These are phyloP conservation scores for Naegleria fowleri DNA, from an alignment of 208 protist genomes.

Conservation along the genomic window DNA sequence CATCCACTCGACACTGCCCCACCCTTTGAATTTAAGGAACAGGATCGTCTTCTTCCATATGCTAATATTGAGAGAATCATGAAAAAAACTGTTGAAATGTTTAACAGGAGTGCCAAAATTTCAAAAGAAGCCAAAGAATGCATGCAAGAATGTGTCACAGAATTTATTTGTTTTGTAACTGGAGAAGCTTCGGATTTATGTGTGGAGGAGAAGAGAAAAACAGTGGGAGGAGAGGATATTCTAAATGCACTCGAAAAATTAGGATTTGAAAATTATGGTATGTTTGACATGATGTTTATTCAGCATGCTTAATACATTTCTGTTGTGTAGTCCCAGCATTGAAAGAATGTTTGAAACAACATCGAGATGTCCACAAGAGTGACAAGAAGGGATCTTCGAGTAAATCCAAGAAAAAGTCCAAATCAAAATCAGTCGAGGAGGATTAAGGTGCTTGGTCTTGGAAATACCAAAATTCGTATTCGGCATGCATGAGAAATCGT, in stretches of 20 bases:
- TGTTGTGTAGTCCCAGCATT: background rate
- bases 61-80: conserved; percentile 30
- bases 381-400: background rate
- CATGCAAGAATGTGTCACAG: conserved; percentile 35
- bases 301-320: too few species aligned
- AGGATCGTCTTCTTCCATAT: background rate
- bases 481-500: too few species aligned
- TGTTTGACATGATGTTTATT: background rate
- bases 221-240: conserved; percentile 32
- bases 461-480: too few species aligned
- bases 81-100: conserved; percentile 28
- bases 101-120: conserved; percentile 33
- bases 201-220: conserved; percentile 33
- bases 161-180: conserved; percentile 36
- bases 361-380: background rate
- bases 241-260: conserved; percentile 23
- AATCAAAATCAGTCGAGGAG: too few species aligned
- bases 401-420: background rate
- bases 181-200: conserved; percentile 24
- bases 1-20: background rate
- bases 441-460: too few species aligned
- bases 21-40: background rate
- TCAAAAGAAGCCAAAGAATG: conserved; percentile 38
- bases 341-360: background rate
- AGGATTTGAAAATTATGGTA: conserved; percentile 33